Percentiles rank a stretch among this genome's conserved stretches.
Conservation (phyloP, 257 asterid species). For the Ilex aquifolium region DNA sequence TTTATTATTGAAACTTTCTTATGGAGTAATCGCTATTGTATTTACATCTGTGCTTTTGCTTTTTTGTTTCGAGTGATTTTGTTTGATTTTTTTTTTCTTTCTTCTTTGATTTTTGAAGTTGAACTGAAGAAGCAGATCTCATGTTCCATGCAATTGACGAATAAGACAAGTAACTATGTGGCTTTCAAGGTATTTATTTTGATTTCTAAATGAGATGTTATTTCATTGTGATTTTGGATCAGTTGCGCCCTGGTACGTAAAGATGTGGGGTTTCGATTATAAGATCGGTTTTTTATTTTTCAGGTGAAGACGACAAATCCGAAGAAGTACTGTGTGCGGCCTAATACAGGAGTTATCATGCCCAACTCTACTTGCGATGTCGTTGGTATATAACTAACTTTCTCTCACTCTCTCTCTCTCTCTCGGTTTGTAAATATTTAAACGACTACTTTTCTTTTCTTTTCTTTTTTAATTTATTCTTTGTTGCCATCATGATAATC, state of each 20-base stretch:
- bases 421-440: not conserved
- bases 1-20: not conserved
- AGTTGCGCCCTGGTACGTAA: not conserved
- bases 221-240: not conserved
- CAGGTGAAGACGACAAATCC: slow-evolving; percentile 26
- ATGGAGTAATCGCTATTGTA: slow-evolving; percentile 1
- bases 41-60: slow-evolving; percentile 30
- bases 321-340: slow-evolving; percentile 21
- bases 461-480: not conserved
- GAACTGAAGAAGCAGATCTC: slow-evolving; percentile 90
- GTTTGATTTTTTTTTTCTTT: slow-evolving; percentile 9
- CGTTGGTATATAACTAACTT: slow-evolving; percentile 8
- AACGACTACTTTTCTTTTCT: not conserved
- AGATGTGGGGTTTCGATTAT: not conserved
- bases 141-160: slow-evolving; percentile 62
- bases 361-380: slow-evolving; percentile 16
- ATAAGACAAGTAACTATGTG: slow-evolving; percentile 53
- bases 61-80: slow-evolving; percentile 4
- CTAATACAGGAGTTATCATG: slow-evolving; percentile 17
- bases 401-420: not conserved
- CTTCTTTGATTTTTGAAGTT: slow-evolving; percentile 31
- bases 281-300: not conserved
- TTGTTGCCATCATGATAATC: not conserved
- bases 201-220: not conserved
- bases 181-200: slow-evolving; percentile 66